phyloP scores from a whole-genome alignment of 768 basidiomycete species.

The Phanerochaete sordida region DNA sequence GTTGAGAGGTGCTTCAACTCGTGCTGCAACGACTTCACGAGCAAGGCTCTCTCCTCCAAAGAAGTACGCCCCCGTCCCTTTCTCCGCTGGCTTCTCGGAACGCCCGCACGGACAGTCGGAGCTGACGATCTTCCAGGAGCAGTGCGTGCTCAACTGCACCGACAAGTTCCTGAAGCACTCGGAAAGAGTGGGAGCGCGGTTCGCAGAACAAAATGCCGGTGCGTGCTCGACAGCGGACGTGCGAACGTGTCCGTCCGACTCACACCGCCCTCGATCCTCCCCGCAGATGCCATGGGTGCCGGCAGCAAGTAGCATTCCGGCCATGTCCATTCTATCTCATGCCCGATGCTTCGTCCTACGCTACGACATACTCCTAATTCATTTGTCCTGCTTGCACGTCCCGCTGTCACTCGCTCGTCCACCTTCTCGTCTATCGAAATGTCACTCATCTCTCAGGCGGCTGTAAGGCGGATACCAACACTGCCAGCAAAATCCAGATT shows the following conservation, averaged over 20 bases:
- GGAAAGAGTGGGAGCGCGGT: constrained; percentile 87
- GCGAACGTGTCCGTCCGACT: background rate
- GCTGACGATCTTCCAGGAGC: constrained; percentile 50
- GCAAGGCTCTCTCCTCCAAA: constrained; percentile 88
- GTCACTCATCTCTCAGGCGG: background rate
- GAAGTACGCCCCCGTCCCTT: constrained; percentile 51
- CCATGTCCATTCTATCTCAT: background rate
- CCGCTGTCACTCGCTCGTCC: background rate
- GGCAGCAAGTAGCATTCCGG: background rate
- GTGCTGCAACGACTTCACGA: constrained; percentile 96
- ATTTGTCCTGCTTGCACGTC: background rate
- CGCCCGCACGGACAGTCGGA: constrained; percentile 1
- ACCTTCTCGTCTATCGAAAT: background rate
- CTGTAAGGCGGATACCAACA: background rate
- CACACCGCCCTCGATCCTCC: background rate
- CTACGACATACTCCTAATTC: constrained; percentile 1
- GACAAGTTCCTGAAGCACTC: constrained; percentile 99
- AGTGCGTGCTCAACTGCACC: constrained; percentile 89
- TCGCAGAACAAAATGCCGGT: constrained; percentile 93
- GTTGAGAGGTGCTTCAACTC: constrained; percentile 95
- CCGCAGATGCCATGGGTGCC: constrained; percentile 39
- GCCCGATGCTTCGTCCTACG: background rate
- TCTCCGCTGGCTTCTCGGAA: constrained; percentile 1
- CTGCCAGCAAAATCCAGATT: background rate
- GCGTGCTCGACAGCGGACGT: constrained; percentile 28